A percentile compares a stretch with the other conserved stretches of the same genome.
Evolutionary conservation across 2,329 filamentous ascomycete species (phyloP).

Genomic region (Zopfia rhizophila): DNA sequence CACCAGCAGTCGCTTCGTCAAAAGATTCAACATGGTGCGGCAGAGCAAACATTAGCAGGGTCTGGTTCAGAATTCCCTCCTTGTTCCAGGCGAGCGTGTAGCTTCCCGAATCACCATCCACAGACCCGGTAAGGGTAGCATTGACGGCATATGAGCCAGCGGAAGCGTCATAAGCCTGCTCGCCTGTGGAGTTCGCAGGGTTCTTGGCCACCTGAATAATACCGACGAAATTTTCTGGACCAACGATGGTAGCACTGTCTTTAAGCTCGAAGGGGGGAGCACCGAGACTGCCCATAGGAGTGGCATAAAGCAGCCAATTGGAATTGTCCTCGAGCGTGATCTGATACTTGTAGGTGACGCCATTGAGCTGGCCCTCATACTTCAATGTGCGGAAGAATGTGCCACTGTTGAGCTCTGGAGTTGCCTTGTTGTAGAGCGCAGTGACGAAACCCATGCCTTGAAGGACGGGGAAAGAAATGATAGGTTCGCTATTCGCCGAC

Average conservation of each 20-base stretch:
- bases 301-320: constrained; percentile 83
- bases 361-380: constrained; percentile 40
- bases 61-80: constrained; percentile 67
- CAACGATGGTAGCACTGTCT: constrained; percentile 73
- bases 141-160: constrained; percentile 79
- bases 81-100: constrained; percentile 81
- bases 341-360: constrained; percentile 78
- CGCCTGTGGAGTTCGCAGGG: constrained; percentile 62
- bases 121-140: constrained; percentile 62
- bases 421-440: constrained; percentile 75
- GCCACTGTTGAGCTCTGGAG: constrained; percentile 77
- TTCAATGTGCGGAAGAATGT: constrained; percentile 77
- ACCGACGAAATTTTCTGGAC: constrained; percentile 76
- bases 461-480: constrained; percentile 81
- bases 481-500: constrained; percentile 62
- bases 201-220: constrained; percentile 87
- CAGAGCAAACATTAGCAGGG: constrained; percentile 86
- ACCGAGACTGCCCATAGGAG: constrained; percentile 63
- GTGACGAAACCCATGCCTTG: constrained; percentile 93
- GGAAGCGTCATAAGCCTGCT: constrained; percentile 78
- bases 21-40: constrained; percentile 89
- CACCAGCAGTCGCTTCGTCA: constrained; percentile 63
- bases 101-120: constrained; percentile 62
- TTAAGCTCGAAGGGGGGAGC: constrained; percentile 75
- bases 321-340: constrained; percentile 75